A percentile compares a stretch with the other conserved stretches of the same genome.
Evolutionary conservation across 1,284 basidiomycete species (phyloP).

Genomic region (Psilocybe mexicana): DNA sequence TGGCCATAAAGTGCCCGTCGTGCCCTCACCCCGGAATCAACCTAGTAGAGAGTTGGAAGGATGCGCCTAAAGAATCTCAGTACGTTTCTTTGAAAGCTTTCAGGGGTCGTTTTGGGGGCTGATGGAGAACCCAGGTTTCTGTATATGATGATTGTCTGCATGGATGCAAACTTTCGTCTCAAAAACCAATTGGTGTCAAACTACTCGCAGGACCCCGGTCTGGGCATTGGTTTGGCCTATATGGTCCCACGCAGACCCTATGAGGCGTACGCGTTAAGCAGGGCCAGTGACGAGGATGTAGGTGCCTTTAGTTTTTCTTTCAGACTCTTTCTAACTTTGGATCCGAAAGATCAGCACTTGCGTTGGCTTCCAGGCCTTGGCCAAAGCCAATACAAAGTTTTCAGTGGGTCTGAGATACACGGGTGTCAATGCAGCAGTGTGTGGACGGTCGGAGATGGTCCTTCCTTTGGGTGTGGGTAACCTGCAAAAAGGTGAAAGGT

Average conservation of each 20-base stretch:
- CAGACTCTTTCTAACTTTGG: background rate
- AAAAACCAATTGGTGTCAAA: constrained; percentile 3
- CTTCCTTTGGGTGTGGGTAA: constrained; percentile 1
- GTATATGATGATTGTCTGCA: too few relatives aligned
- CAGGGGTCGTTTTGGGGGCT: too few relatives aligned
- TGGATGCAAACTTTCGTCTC: background rate
- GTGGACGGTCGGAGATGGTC: constrained; percentile 1
- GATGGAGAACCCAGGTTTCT: too few relatives aligned
- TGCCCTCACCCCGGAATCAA: constrained; percentile 27
- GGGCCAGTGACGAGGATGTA: background rate
- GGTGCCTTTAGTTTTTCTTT: background rate
- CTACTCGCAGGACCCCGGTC: constrained; percentile 3
- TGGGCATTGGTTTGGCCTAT: constrained; percentile 10
- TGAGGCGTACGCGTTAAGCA: background rate
- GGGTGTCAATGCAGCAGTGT: background rate
- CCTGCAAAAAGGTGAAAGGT: constrained; percentile 7
- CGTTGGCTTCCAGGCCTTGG: background rate
- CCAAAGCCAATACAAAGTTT: background rate
- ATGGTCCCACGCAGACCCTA: constrained; percentile 9
- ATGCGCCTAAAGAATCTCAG: too few relatives aligned
- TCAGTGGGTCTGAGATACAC: background rate
- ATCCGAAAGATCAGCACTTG: background rate
- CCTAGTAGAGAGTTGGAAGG: constrained; percentile 7
- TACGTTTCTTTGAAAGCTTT: too few relatives aligned
- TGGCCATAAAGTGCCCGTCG: constrained; percentile 25